Evolutionary conservation across 176 grass and related monocot species (phyloP).

Genomic region (Oryza brachyantha): DNA sequence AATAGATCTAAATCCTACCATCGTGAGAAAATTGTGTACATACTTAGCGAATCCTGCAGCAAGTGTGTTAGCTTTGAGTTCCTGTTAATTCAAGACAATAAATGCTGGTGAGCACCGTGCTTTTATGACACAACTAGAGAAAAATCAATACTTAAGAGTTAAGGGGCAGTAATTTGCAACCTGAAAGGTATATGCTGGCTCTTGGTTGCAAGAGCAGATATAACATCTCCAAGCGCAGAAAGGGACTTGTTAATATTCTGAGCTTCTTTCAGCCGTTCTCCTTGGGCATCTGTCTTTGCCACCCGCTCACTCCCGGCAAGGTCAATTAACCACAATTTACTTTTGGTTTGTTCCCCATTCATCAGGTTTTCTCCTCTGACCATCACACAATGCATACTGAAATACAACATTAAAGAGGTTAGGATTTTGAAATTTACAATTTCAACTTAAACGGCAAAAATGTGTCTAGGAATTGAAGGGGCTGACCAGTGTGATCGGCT

Average conservation of each 20-base stretch:
- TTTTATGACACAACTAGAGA: background rate
- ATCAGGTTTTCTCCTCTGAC: constrained; percentile 88
- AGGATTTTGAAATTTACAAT: background rate
- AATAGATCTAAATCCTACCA: background rate
- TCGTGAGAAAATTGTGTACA: background rate
- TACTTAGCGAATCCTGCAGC: constrained; percentile 94
- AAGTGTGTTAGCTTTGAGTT: constrained; percentile 94
- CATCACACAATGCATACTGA: constrained; percentile 96
- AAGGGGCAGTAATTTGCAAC: constrained; percentile 32
- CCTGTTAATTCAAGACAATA: constrained; percentile 41
- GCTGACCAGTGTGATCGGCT: constrained; percentile 91
- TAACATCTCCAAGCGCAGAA: constrained; percentile 94
- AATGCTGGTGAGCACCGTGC: background rate
- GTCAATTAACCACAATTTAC: constrained; percentile 93
- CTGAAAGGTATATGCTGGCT: constrained; percentile 88
- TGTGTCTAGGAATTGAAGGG: background rate
- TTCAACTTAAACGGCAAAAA: background rate
- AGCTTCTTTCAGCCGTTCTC: constrained; percentile 91
- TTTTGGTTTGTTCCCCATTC: constrained; percentile 73
- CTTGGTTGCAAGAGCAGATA: constrained; percentile 96
- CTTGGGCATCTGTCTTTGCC: constrained; percentile 93
- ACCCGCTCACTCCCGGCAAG: constrained; percentile 91
- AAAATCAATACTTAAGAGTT: background rate
- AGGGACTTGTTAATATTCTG: constrained; percentile 97
- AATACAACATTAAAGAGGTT: background rate